Conservation (phyloP, 2,329 filamentous ascomycete genomes). For the Erysiphe neolycopersici region DNA sequence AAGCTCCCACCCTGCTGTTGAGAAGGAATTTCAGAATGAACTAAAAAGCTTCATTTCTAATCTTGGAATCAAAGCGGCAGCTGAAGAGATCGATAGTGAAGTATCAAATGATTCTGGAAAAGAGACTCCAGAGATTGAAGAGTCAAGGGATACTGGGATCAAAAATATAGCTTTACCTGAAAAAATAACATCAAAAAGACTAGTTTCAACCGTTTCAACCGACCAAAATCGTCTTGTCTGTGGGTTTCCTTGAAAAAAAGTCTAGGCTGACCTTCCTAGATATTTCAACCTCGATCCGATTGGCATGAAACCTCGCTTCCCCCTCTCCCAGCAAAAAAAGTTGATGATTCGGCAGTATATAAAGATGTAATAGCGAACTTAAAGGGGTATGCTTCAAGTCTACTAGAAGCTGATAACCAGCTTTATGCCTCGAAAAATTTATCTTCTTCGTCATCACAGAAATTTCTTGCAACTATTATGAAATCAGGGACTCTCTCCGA, state of each 20-base stretch:
- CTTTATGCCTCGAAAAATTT: conserved; percentile 45
- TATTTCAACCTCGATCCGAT: conserved; percentile 34
- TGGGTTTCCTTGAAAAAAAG: conserved; percentile 2
- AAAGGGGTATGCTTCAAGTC: conserved; percentile 41
- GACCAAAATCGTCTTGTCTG: conserved; percentile 13
- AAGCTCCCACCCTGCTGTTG: conserved; percentile 10
- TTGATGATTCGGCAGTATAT: conserved; percentile 19
- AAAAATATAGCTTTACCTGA: conserved; percentile 3
- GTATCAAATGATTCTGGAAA: conserved; percentile 14
- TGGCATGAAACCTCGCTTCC: conserved; percentile 37
- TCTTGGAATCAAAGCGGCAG: conserved; percentile 19
- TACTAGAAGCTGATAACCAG: conserved; percentile 54
- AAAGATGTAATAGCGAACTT: conserved; percentile 27
- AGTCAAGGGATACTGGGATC: conserved; percentile 14
- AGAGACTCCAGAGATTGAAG: conserved; percentile 3
- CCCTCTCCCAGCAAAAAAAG: conserved; percentile 19
- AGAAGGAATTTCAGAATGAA: conserved; percentile 20
- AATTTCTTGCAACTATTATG: conserved; percentile 95
- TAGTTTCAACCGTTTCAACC: conserved; percentile 1
- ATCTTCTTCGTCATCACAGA: conserved; percentile 64
- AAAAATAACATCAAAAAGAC: neutral
- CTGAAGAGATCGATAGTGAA: conserved; percentile 8
- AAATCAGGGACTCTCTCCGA: conserved; percentile 85
- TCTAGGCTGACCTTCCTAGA: conserved; percentile 14
- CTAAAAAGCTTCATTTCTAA: conserved; percentile 24